These are phyloP conservation scores for Telfairia occidentalis DNA, from an alignment of 331 rosid genomes.

Conservation along the genomic window DNA sequence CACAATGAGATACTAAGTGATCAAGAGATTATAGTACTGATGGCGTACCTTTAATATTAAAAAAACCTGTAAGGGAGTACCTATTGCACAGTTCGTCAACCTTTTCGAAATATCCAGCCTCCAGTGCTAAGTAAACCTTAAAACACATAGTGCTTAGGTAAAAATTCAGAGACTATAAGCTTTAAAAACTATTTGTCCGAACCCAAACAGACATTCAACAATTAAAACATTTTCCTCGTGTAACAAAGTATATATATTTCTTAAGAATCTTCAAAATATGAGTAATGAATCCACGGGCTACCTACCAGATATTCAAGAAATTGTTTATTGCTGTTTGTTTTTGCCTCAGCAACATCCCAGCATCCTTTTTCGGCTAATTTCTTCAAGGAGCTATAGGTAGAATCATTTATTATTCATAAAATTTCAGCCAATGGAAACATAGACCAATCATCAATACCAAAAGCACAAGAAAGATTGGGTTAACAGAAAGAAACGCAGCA, in stretches of 20 bases:
- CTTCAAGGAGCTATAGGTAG: conserved; percentile 53
- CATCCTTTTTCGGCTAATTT: conserved; percentile 87
- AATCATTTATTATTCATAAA: conserved; percentile 16
- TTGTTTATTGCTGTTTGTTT: conserved; percentile 48
- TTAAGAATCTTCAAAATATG: neutral
- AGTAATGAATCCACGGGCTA: conserved; percentile 16
- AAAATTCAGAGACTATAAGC: neutral
- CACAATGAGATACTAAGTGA: neutral
- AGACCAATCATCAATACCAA: neutral
- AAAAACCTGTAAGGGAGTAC: conserved; percentile 58
- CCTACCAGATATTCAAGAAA: conserved; percentile 84
- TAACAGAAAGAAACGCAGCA: neutral
- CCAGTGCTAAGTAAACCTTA: conserved; percentile 93
- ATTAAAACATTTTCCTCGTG: neutral
- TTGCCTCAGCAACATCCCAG: conserved; percentile 92
- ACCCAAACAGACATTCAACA: neutral
- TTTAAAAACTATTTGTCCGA: neutral
- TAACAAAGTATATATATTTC: neutral
- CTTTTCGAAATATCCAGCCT: conserved; percentile 87
- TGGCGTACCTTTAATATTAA: conserved; percentile 43
- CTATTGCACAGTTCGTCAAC: conserved; percentile 72
- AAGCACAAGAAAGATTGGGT: conserved; percentile 9
- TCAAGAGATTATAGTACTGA: neutral
- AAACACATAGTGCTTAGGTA: conserved; percentile 9
- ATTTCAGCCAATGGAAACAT: neutral